Base-by-base conservation (phyloP, 352 stramenopile species). In the Aphanomyces astaci region DNA sequence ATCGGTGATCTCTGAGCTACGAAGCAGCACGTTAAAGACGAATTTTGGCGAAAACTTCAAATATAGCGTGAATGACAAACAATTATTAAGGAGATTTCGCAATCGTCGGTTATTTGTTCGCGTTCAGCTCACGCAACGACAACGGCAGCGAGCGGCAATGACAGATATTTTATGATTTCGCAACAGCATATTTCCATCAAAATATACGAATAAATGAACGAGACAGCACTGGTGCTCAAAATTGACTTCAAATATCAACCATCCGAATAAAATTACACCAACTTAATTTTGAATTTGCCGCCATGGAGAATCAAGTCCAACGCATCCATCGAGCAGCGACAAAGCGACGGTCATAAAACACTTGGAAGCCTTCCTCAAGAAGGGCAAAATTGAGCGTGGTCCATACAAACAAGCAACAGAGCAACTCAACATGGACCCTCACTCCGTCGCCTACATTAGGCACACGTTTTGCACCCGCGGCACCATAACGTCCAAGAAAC, bases 211-310 rank as follows among this genome's bases (percentile, higher is more conserved):
- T n/a, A n/a, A n/a, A n/a, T n/a, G n/a, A n/a, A n/a, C n/a, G n/a
- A n/a, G n/a, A n/a, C n/a, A n/a, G n/a, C n/a, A n/a, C n/a, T 55
- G n/a, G 48, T n/a, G 48, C 48, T 55, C 48, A 55, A 55, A 55
- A 55, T 55, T n/a, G 22, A 55, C 48, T 25, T 55, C 48, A 10
- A 55, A 55, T 55, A 55, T 55, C 48, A 0, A 55, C 48, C 10
- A 1, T n/a, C 48, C 1, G 48, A 55, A 55, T 55, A 55, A 55
- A 31, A 55, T 24, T 55, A 55, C 48, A n/a, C 10, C 48, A 55
- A 55, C 11, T 24, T n/a, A 55, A 11, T 55, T 55, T 55, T 30
- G 27, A 55, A 55, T 55, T 55, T 55, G 48, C 48, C 48, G 48
- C 48, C 48, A 55, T n/a, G n/a, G n/a, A n/a, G n/a, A n/a, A n/a